phyloP scores from a whole-genome alignment of 2,329 filamentous ascomycete genomes.

The Microascus cirrosus region DNA sequence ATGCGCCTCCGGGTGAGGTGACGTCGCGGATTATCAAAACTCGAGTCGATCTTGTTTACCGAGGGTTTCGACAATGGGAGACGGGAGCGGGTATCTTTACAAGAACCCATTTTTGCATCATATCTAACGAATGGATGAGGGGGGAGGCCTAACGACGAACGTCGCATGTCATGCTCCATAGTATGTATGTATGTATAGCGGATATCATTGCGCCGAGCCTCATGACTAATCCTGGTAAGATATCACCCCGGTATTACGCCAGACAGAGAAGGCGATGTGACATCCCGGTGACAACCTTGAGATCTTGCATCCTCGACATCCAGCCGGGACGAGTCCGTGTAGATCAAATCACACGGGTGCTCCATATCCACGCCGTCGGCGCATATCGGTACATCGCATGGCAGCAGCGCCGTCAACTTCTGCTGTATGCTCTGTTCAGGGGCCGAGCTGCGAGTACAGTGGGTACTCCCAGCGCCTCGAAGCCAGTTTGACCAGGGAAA shows the following conservation, averaged over 20 bases:
- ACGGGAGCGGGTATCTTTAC: not conserved
- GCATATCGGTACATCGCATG: not conserved
- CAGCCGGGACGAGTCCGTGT: too few species aligned
- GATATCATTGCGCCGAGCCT: too few species aligned
- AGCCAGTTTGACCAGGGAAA: not conserved
- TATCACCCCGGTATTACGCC: too few species aligned
- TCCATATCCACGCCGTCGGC: not conserved
- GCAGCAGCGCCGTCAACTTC: not conserved
- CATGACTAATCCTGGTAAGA: too few species aligned
- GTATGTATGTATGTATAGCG: too few species aligned
- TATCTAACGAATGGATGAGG: not conserved
- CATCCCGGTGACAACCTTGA: too few species aligned
- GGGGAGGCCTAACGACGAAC: too few species aligned
- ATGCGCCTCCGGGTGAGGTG: constrained; percentile 11
- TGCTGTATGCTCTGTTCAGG: not conserved
- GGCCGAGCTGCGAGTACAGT: not conserved
- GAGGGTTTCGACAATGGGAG: not conserved
- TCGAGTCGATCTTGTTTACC: not conserved
- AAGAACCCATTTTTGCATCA: not conserved
- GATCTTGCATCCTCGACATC: too few species aligned
- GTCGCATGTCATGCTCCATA: too few species aligned
- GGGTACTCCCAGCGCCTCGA: not conserved
- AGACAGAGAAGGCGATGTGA: too few species aligned
- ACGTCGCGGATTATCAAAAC: not conserved
- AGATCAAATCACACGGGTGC: too few species aligned